Percentiles rank a stretch among this genome's conserved stretches.
Evolutionary conservation across 495 filamentous ascomycete genomes (phyloP).

Genomic region (Tuber brumale): DNA sequence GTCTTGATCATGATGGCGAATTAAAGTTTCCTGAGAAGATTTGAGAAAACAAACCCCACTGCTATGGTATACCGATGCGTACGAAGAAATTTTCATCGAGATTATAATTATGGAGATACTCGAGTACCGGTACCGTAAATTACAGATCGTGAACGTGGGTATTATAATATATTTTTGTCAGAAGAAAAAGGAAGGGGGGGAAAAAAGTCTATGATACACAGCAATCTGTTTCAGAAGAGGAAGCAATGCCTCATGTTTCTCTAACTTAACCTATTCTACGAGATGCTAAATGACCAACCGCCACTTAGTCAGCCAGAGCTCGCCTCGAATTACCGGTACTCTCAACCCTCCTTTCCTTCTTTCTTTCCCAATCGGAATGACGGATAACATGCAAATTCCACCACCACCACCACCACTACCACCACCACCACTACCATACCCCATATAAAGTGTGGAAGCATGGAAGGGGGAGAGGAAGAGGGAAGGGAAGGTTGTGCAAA

Average conservation of each 20-base stretch:
- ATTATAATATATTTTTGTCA: not conserved
- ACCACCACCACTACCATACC: not conserved
- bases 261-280: constrained; percentile 23
- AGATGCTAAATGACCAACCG: constrained; percentile 20
- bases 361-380: constrained; percentile 18
- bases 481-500: not conserved
- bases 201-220: not conserved
- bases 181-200: not conserved
- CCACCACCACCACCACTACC: not conserved
- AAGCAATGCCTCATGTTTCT: not conserved
- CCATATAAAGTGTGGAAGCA: not conserved
- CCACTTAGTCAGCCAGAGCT: constrained; percentile 23
- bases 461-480: not conserved
- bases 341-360: not conserved
- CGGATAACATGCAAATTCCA: constrained; percentile 7
- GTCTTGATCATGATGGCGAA: not conserved
- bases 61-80: not conserved
- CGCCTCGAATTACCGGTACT: not conserved
- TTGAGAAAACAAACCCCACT: not conserved
- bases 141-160: not conserved
- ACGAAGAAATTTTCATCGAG: not conserved
- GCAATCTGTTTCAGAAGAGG: constrained; percentile 6
- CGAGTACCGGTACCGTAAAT: not conserved
- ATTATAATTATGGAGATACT: not conserved
- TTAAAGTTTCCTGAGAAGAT: not conserved